phyloP scores from a whole-genome alignment of 192 early-diverging fungal genomes.

The Blastocladiella britannica region DNA sequence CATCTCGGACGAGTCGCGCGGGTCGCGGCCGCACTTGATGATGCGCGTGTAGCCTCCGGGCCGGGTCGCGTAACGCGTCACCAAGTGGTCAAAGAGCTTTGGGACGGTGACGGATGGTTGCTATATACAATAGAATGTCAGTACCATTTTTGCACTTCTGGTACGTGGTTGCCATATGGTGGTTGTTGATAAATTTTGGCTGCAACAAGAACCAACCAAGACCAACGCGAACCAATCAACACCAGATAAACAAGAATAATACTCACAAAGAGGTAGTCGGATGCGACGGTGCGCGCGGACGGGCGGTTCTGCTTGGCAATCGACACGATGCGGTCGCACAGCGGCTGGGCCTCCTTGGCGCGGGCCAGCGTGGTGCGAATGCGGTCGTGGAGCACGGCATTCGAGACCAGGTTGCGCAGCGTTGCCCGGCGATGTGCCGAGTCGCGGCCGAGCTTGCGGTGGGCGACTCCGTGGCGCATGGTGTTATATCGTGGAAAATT shows the following conservation, averaged over 20 bases:
- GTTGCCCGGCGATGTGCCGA: conserved; percentile 49
- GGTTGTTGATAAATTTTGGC: background rate
- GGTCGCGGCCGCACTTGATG: conserved; percentile 48
- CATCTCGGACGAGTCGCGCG: conserved; percentile 66
- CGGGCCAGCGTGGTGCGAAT: conserved; percentile 85
- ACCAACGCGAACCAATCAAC: background rate
- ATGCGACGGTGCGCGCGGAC: conserved; percentile 35
- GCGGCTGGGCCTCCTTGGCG: conserved; percentile 67
- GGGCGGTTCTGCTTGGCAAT: conserved; percentile 51
- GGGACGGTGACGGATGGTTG: conserved; percentile 50
- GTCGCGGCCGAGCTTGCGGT: conserved; percentile 38
- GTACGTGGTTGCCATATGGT: background rate
- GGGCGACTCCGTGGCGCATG: conserved; percentile 39
- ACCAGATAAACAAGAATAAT: background rate
- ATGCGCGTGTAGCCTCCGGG: conserved; percentile 81
- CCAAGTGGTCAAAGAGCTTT: conserved; percentile 59
- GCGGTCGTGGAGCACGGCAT: conserved; percentile 67
- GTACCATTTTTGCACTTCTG: background rate
- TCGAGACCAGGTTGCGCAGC: conserved; percentile 62
- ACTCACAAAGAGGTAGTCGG: conserved; percentile 28
- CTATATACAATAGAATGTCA: conserved; percentile 14
- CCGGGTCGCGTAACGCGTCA: conserved; percentile 55
- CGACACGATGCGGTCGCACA: conserved; percentile 74
- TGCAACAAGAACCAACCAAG: background rate
- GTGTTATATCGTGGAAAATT: no score